phyloP scores from a whole-genome alignment of 768 basidiomycete species.

The Neoboletus subvelutipes region DNA sequence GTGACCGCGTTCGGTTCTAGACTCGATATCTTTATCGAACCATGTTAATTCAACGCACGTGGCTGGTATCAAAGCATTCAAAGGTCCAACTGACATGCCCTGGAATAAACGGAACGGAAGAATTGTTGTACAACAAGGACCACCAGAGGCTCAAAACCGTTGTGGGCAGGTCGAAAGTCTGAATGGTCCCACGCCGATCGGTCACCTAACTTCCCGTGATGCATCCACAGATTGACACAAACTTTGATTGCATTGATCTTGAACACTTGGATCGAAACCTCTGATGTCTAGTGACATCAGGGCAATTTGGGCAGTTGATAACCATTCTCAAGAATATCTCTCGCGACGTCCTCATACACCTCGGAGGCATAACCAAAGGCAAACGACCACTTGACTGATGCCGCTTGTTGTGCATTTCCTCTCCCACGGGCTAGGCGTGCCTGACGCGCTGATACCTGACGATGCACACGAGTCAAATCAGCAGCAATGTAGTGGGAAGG shows the following conservation, averaged over 20 bases:
- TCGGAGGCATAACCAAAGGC: background rate
- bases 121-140: background rate
- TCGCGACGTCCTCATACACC: no score
- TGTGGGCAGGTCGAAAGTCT: background rate
- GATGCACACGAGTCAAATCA: background rate
- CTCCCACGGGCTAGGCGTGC: background rate
- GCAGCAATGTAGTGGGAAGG: background rate
- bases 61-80: no score
- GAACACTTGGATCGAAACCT: background rate
- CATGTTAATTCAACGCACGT: background rate
- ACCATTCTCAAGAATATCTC: background rate
- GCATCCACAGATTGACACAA: background rate
- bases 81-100: background rate
- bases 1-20: background rate
- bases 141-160: background rate
- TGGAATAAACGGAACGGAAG: no score
- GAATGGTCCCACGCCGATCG: background rate
- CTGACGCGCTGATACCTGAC: background rate
- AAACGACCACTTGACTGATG: background rate
- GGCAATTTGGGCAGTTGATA: background rate
- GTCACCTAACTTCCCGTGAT: background rate
- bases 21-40: background rate
- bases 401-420: background rate
- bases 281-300: background rate
- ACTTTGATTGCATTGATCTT: background rate